Evolutionary conservation across 495 filamentous ascomycete genomes (phyloP), one percentile per base, ranked within the genome.

Genomic region (Penicillium silybi): DNA sequence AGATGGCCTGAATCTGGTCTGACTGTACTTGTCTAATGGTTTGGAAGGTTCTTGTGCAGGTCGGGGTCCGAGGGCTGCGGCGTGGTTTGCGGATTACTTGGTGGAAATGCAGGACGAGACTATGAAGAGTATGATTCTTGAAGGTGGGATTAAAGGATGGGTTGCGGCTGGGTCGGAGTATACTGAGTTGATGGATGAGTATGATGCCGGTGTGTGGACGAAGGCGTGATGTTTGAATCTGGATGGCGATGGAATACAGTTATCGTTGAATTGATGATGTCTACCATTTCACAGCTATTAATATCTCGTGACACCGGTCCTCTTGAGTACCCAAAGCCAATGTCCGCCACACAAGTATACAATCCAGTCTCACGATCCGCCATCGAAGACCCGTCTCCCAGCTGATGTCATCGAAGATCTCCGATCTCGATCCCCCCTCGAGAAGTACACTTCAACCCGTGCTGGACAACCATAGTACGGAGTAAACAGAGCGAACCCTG

Each of bases 41-140:
- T 20, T 34, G 25, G n/a, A 44, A 89, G 85, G 79, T 8, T 87
- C 86, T 3, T 87, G 83, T 0, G 48, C 48, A 6, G 85, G 86
- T 8, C 78, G 85, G 9, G 86, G 85, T 6, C 76, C 68, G 9
- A 73, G 86, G 2, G 78, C 81, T 6, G 78, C 85, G 1, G 74
- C 71, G 7, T 89, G 86, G 86, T 83, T 89, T 62, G 76, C 75
- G 16, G 85, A 88, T 63, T 76, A 83, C 38, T 69, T 88, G 25
- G 56, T 66, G 4, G 68, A 73, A 2, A 57, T 75, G 44, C 53
- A 66, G 1, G 76, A 83, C 49, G 44, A 42, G 0, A 50, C 55
- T 2, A 70, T 87, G 61, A 51, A 79, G 57, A 88, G 85, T 50
- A 48, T 81, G 46, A 72, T 77, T 5, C 73, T 89, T 1, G 54